These are phyloP conservation scores for Fusarium falciforme DNA, from an alignment of 2,329 filamentous ascomycete species.

Conservation along the genomic window DNA sequence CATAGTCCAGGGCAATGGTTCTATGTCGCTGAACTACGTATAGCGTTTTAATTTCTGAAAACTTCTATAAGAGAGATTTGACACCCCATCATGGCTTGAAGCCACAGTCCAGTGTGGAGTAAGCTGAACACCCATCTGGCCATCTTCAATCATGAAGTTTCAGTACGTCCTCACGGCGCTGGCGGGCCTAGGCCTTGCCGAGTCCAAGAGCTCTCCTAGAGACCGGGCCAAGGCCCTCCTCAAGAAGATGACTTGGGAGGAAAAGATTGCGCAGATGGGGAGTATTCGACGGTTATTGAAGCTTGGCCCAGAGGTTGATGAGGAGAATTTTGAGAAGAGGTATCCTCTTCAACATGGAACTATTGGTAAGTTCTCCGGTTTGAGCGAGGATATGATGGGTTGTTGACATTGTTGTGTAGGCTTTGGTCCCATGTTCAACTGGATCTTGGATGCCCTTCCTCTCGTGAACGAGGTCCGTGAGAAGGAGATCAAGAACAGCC, in stretches of 20 bases:
- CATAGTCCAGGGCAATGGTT: conserved; percentile 24
- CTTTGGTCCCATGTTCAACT: conserved; percentile 45
- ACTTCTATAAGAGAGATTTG: conserved; percentile 8
- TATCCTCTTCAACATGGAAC: conserved; percentile 30
- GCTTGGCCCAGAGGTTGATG: conserved; percentile 14
- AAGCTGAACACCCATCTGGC: not conserved
- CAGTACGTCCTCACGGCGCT: conserved; percentile 15
- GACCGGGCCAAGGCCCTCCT: conserved; percentile 26
- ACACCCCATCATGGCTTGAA: not conserved
- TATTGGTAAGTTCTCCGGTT: conserved; percentile 20
- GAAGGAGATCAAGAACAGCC: conserved; percentile 24
- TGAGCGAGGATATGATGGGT: not conserved
- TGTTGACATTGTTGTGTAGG: conserved; percentile 22
- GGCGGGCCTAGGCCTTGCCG: conserved; percentile 10
- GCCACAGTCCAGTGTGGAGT: not conserved
- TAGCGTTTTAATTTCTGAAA: not conserved
- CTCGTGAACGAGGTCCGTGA: conserved; percentile 40
- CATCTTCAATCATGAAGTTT: conserved; percentile 18
- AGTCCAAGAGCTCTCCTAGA: conserved; percentile 14
- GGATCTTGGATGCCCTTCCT: conserved; percentile 43
- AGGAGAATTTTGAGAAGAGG: conserved; percentile 31
- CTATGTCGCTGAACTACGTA: conserved; percentile 4
- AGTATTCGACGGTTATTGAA: conserved; percentile 30
- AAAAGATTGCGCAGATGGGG: conserved; percentile 37
- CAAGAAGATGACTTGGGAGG: conserved; percentile 34